phyloP scores from a whole-genome alignment of 176 grass and related monocot species.

The Musa acuminata region DNA sequence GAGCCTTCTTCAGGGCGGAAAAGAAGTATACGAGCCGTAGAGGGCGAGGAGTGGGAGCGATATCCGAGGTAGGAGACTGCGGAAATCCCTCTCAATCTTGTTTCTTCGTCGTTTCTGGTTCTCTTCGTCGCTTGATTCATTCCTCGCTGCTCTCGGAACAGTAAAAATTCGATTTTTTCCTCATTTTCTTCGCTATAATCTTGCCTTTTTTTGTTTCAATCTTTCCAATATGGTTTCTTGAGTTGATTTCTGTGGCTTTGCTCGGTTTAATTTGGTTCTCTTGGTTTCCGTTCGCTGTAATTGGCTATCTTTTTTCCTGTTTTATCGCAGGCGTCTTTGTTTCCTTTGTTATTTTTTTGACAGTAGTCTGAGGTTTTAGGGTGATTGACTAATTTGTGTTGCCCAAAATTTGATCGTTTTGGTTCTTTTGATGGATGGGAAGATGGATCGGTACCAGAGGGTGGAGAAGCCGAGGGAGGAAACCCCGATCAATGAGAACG shows the following conservation, averaged over 20 bases:
- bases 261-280: background rate
- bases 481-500: constrained; percentile 94
- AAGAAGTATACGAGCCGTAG: constrained; percentile 18
- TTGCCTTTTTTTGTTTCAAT: background rate
- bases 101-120: background rate
- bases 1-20: constrained; percentile 11
- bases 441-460: constrained; percentile 94
- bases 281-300: background rate
- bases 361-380: background rate
- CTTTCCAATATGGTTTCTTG: background rate
- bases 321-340: background rate
- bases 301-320: background rate
- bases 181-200: background rate
- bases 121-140: background rate
- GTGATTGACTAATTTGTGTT: background rate
- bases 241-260: background rate
- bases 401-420: background rate
- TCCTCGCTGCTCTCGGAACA: too few relatives aligned
- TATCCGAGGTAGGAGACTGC: background rate
- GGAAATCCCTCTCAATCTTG: background rate
- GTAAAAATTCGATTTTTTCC: background rate
- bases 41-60: constrained; percentile 4
- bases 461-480: constrained; percentile 98
- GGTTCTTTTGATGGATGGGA: background rate
- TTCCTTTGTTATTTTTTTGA: background rate